Evolutionary conservation across 345 rosid genomes (phyloP).

Genomic region (Firmiana major): DNA sequence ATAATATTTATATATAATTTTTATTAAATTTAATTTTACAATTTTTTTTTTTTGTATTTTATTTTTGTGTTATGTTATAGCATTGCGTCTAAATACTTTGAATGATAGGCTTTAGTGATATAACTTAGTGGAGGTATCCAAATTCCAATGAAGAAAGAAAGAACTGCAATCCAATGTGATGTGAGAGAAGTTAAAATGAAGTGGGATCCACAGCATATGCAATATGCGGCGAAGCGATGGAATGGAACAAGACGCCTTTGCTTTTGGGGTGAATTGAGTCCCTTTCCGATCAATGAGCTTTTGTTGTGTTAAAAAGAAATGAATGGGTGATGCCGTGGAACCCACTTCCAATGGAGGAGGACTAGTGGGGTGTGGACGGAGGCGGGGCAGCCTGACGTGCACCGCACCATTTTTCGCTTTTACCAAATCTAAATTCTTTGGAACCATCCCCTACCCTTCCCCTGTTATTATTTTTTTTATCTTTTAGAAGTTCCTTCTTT

Average conservation of each 20-base stretch:
- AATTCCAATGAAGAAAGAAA: no score
- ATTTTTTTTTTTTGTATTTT: no score
- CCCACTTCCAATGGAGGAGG: slow-evolving; percentile 73
- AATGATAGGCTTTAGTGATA: no score
- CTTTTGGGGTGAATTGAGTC: not conserved
- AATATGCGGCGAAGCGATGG: slow-evolving; percentile 39
- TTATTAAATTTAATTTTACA: no score
- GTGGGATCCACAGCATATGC: slow-evolving; percentile 31
- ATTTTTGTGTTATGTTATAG: no score
- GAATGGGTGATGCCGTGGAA: slow-evolving; percentile 51
- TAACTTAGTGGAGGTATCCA: no score
- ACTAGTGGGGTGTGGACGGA: not conserved
- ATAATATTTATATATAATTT: no score
- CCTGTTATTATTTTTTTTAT: not conserved
- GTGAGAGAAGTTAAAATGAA: not conserved
- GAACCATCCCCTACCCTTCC: not conserved
- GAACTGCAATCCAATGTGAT: no score
- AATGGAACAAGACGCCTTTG: not conserved
- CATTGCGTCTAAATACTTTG: no score
- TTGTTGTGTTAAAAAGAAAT: not conserved
- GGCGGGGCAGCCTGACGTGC: slow-evolving; percentile 48
- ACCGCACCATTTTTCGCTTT: slow-evolving; percentile 32
- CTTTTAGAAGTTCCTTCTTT: not conserved
- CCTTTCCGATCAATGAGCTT: not conserved
- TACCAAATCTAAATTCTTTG: not conserved